Percentiles rank a stretch among this genome's conserved stretches.
phyloP scores from a whole-genome alignment of 768 basidiomycete species.

The Lepiota brunneoincarnata region DNA sequence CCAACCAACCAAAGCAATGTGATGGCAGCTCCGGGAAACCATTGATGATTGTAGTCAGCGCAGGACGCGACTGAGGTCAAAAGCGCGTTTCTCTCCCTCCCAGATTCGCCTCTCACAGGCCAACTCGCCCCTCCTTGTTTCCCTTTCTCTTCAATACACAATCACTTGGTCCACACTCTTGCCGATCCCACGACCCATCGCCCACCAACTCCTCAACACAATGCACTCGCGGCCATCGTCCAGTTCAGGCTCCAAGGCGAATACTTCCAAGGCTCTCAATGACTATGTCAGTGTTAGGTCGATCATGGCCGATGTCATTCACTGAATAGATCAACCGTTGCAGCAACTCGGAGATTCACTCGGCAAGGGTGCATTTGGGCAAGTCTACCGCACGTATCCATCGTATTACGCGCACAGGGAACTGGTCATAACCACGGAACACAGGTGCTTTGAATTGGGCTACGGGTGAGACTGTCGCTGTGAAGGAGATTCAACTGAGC shows the following conservation, averaged over 20 bases:
- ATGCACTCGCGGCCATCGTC: constrained; percentile 37
- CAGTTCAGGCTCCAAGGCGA: constrained; percentile 33
- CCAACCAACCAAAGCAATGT: neutral
- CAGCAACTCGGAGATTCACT: constrained; percentile 96
- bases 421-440: constrained; percentile 4
- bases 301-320: neutral
- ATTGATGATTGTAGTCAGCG: constrained; percentile 37
- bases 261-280: constrained; percentile 55
- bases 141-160: constrained; percentile 5
- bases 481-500: constrained; percentile 95
- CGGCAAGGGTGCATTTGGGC: constrained; percentile 97
- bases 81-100: constrained; percentile 20
- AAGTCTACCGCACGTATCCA: constrained; percentile 81
- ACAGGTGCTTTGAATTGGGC: constrained; percentile 90
- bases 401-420: neutral
- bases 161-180: constrained; percentile 5
- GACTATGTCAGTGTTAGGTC: constrained; percentile 50
- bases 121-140: constrained; percentile 1
- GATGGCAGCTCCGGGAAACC: constrained; percentile 11
- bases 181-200: constrained; percentile 10
- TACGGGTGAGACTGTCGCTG: constrained; percentile 96
- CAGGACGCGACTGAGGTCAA: constrained; percentile 41
- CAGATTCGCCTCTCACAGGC: constrained; percentile 11
- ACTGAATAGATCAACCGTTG: constrained; percentile 8
- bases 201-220: constrained; percentile 13